Percentiles rank a stretch among this genome's conserved stretches.
Evolutionary conservation across 768 basidiomycete genomes (phyloP).

Genomic region (Calvatia gigantea): DNA sequence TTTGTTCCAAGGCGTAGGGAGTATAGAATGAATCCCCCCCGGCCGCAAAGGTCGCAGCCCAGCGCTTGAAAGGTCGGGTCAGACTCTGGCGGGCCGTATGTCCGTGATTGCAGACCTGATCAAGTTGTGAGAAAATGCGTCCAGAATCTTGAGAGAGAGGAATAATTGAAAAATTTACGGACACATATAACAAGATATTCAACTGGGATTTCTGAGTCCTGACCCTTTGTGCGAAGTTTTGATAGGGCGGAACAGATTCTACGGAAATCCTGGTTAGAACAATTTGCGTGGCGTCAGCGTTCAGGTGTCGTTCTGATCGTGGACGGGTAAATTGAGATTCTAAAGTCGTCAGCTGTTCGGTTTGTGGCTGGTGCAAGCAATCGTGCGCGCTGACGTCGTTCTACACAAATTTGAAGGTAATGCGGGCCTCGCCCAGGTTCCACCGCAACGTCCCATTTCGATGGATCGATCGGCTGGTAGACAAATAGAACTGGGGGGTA

Average conservation of each 20-base stretch:
- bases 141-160: no score
- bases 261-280: background rate
- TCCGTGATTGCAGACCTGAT: background rate
- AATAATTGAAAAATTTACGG: no score
- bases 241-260: background rate
- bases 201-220: no score
- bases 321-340: background rate
- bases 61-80: background rate
- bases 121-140: no score
- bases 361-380: background rate
- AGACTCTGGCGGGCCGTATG: background rate
- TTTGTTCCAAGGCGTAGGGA: background rate
- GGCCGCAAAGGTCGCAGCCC: background rate
- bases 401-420: background rate
- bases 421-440: background rate
- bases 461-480: background rate
- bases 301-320: background rate
- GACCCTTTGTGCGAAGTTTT: background rate
- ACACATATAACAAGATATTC: no score
- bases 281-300: slow-evolving; percentile 7
- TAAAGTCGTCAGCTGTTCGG: background rate
- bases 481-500: background rate
- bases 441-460: background rate
- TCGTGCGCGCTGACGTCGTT: background rate
- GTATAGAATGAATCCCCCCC: background rate